Base-by-base conservation (phyloP, 208 protist species). In the Baffinella frigidus region DNA sequence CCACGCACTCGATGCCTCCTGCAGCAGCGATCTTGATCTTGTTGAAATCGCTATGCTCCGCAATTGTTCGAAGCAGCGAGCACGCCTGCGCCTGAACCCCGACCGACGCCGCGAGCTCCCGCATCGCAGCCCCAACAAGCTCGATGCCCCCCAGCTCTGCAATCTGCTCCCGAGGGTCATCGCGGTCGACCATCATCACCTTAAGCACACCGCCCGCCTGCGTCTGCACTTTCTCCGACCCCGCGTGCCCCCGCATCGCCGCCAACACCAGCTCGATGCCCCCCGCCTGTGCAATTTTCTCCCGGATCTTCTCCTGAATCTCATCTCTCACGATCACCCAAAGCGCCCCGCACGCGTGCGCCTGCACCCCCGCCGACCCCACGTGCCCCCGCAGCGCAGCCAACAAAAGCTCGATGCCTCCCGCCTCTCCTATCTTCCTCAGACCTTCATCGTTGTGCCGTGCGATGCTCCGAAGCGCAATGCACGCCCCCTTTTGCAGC, bases 81-180 rank as follows among this genome's bases (percentile, higher is more conserved):
- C 89, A 92, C n/a, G 67, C 61, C 38, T 45, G 17, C n/a, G 51
- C 67, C 68, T 92, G 89, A 27, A 92, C 67, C n/a, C 45, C 67
- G 17, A 36, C 44, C 10, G 24, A 11, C 33, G 64, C 77, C 48
- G 9, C 48, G 50, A 61, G 89, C 39, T 35, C 61, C 11, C 67
- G 4, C 89, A 92, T 45, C 44, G 68, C 68, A 2, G 5, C 61
- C 30, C 77, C 33, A 11, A 80, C 71, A 3, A 35, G 30, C 71
- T 41, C 71, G 10, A 80, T n/a, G n/a, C n/a, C n/a, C n/a, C n/a
- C n/a, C n/a, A n/a, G n/a, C n/a, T n/a, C n/a, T n/a, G n/a, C n/a
- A n/a, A n/a, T n/a, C n/a, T n/a, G n/a, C n/a, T n/a, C n/a, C n/a
- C n/a, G n/a, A n/a, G n/a, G n/a, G n/a, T n/a, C n/a, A n/a, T n/a